phyloP scores from a whole-genome alignment of 176 grass and related monocot species.

The Aegilops sharonensis region DNA sequence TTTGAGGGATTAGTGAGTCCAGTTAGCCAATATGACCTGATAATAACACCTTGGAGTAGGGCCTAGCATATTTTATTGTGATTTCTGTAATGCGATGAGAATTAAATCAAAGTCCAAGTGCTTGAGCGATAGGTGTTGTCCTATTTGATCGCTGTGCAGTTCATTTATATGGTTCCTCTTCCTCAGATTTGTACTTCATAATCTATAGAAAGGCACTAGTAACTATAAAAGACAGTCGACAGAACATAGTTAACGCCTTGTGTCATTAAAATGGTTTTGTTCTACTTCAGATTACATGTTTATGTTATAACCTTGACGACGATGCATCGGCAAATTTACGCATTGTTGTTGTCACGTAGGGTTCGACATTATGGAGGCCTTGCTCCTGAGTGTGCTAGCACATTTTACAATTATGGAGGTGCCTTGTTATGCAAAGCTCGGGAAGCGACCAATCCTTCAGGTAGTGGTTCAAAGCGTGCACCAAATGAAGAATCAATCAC shows the following conservation, averaged over 20 bases:
- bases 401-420: slow-evolving; percentile 76
- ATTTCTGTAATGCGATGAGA: background rate
- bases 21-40: too few relatives aligned
- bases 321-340: background rate
- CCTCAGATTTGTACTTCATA: background rate
- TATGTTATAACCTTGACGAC: background rate
- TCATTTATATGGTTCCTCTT: background rate
- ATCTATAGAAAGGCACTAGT: background rate
- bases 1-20: too few relatives aligned
- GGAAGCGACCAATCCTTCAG: slow-evolving; percentile 65
- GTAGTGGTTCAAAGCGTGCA: slow-evolving; percentile 52
- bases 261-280: background rate
- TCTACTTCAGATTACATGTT: background rate
- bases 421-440: slow-evolving; percentile 79
- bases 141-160: background rate
- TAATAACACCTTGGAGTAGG: too few relatives aligned
- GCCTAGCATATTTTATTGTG: background rate
- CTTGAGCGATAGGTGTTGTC: background rate
- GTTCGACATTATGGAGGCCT: slow-evolving; percentile 61
- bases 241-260: background rate
- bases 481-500: slow-evolving; percentile 37
- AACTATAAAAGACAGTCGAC: background rate
- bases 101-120: background rate
- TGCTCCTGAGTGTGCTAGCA: slow-evolving; percentile 67
- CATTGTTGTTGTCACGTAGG: slow-evolving; percentile 22